A percentile compares a stretch with the other conserved stretches of the same genome.
Conservation (phyloP, 2,329 filamentous ascomycete species). For the Alternaria ventricosa region DNA sequence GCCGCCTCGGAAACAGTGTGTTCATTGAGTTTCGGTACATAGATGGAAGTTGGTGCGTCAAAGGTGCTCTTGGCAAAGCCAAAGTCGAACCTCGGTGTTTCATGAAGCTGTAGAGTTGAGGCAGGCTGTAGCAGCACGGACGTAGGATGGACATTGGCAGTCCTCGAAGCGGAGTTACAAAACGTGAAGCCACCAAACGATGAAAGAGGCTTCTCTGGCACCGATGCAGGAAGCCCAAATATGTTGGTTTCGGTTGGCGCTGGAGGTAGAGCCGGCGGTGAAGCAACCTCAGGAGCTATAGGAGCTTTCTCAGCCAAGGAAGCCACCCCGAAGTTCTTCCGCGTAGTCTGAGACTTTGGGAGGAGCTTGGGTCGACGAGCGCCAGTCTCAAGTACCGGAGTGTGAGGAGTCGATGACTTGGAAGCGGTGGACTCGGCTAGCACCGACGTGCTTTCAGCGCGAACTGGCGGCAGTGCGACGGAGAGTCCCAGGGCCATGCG, state of each 20-base stretch:
- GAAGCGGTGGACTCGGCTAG: background rate
- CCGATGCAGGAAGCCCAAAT: fast-evolving
- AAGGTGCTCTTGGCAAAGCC: background rate
- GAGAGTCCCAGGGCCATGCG: background rate
- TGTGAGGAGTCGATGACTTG: background rate
- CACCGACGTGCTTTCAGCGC: background rate
- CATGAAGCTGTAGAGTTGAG: fast-evolving
- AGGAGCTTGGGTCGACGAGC: background rate
- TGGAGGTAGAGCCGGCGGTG: background rate
- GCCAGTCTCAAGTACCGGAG: background rate
- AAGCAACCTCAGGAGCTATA: background rate
- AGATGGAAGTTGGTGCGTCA: background rate
- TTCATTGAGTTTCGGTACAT: too few relatives aligned
- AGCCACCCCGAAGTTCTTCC: background rate
- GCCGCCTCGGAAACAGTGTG: too few relatives aligned
- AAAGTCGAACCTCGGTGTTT: fast-evolving
- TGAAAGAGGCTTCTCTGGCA: fast-evolving
- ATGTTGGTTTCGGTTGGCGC: background rate
- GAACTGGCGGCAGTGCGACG: background rate
- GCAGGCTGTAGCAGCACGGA: background rate
- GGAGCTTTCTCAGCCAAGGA: background rate
- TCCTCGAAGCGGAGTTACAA: fast-evolving
- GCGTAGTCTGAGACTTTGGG: background rate
- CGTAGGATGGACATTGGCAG: background rate
- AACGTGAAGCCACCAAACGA: background rate